These are phyloP conservation scores for Pyrenophora teres DNA, from an alignment of 2,329 filamentous ascomycete genomes.

Conservation along the genomic window DNA sequence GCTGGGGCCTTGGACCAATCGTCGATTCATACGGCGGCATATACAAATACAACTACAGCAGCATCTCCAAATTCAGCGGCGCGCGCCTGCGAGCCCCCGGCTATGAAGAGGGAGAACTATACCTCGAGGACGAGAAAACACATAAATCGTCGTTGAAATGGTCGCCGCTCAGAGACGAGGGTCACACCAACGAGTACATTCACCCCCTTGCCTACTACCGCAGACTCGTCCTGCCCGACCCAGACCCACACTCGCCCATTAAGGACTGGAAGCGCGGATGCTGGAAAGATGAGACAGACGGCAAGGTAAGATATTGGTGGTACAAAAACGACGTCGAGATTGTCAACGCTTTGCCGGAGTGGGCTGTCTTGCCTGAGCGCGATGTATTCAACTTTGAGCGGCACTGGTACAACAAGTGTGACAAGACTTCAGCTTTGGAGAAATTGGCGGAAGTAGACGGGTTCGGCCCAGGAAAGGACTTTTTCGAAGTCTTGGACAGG, in stretches of 20 bases:
- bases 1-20: constrained; percentile 54
- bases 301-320: constrained; percentile 38
- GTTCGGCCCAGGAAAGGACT: constrained; percentile 25
- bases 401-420: constrained; percentile 34
- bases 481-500: constrained; percentile 30
- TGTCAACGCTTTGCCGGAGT: constrained; percentile 32
- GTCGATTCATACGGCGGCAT: constrained; percentile 49
- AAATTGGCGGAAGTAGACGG: constrained; percentile 16
- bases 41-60: constrained; percentile 52
- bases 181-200: constrained; percentile 57
- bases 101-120: constrained; percentile 46
- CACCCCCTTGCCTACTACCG: constrained; percentile 49
- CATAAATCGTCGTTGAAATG: constrained; percentile 37
- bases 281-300: constrained; percentile 14
- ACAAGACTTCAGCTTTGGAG: constrained; percentile 23
- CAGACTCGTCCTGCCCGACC: constrained; percentile 25
- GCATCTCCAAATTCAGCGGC: constrained; percentile 52
- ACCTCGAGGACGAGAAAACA: constrained; percentile 30
- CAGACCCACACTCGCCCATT: constrained; percentile 32
- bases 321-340: constrained; percentile 22
- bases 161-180: constrained; percentile 45
- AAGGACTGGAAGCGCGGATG: constrained; percentile 29
- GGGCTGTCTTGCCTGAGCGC: constrained; percentile 32
- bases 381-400: constrained; percentile 37
- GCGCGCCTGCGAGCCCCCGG: constrained; percentile 51